Evolutionary conservation across 2,329 filamentous ascomycete species (phyloP).

Genomic region (Fusarium globosum): DNA sequence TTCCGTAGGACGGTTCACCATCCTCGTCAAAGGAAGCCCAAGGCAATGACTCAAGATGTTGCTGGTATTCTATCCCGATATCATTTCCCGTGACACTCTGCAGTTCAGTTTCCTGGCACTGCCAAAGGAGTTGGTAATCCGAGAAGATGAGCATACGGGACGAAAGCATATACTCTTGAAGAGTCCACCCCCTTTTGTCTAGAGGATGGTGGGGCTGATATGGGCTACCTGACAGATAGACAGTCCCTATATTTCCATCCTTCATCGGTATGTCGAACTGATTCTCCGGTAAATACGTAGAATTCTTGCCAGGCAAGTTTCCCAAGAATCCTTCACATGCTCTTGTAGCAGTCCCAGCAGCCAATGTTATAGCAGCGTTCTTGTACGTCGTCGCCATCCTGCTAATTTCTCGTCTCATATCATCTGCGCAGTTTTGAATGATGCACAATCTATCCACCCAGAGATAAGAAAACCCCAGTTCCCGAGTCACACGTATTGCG

Average conservation of each 20-base stretch:
- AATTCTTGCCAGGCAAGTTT: accelerated
- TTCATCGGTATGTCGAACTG: neutral
- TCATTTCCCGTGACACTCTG: neutral
- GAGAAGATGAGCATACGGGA: conserved; percentile 11
- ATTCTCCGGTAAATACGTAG: accelerated
- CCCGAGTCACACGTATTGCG: accelerated
- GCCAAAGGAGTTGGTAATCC: neutral
- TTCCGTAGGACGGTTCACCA: neutral
- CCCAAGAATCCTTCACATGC: neutral
- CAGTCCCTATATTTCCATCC: accelerated
- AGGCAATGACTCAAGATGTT: neutral
- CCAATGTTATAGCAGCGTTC: neutral
- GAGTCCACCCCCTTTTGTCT: neutral
- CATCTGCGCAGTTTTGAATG: neutral
- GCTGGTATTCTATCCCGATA: accelerated
- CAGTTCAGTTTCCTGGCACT: neutral
- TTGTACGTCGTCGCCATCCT: neutral
- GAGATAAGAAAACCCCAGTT: neutral
- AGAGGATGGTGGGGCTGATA: neutral
- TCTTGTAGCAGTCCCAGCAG: neutral
- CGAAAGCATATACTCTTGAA: neutral
- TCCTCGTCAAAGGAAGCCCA: neutral
- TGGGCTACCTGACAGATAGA: accelerated
- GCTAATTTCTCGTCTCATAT: neutral
- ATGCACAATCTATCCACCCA: conserved; percentile 13